Evolutionary conservation across 2,329 filamentous ascomycete species (phyloP), one percentile per base, ranked within the genome.

Genomic region (Penicillium sp.): DNA sequence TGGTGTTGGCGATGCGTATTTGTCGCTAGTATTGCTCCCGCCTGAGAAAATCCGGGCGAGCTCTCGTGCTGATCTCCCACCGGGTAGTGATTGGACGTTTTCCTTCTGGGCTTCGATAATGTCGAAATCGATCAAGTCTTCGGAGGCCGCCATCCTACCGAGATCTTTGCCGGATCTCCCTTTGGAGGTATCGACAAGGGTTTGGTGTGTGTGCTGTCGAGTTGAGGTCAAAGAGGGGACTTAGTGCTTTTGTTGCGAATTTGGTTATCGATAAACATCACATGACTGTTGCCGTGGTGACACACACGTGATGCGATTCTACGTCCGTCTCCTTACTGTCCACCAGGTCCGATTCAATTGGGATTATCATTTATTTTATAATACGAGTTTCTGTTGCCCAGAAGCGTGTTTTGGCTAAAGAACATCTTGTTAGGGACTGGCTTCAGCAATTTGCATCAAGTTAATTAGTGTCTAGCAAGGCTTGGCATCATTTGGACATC

Each of bases 21-120:
- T 84, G 54, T 86, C 81, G 33, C 67, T 64, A 4, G 47, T 49
- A 13, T 66, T 71, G 42, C 71, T 78, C 59, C 66, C 75, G 49
- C 69, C 71, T 13, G 54, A 90, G 82, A 60, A 92, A 88, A 82
- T 85, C 54, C 92, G 85, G 29, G 88, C 92, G 51, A 99, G 87
- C 53, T 95, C 93, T 78, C 88, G 90, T 46, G 93, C 95, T 42
- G 93, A 98, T 63, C 95, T 82, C 33, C 88, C 95, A 61, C 91
- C 90, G 16, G 93, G 93, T 13, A 99, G 83, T 22, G 92, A 88
- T 76, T 97, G 93, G 55, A 99, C 97, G 76, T 99, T 99, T 79
- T 99, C 95, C 78, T 99, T 99, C 68, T 97, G 93, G 47, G 85
- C 86, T 78, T 99, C 95, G 77, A 99, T 97, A 62, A 97, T 85